Evolutionary conservation across 768 basidiomycete species (phyloP).

Genomic region (Lenzites betulinus): DNA sequence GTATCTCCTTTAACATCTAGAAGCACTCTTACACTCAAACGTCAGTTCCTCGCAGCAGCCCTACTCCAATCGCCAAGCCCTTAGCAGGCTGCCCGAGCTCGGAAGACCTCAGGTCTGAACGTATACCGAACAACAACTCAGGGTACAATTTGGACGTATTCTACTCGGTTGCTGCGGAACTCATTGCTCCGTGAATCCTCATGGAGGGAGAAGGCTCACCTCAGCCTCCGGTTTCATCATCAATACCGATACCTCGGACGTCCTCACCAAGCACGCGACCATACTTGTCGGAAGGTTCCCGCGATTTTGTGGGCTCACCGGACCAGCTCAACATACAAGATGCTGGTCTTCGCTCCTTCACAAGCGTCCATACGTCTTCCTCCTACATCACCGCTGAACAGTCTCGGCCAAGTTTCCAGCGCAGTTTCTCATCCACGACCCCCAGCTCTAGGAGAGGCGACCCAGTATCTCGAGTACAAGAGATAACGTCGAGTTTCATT

Average conservation of each 20-base stretch:
- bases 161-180: no score
- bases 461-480: constrained; percentile 15
- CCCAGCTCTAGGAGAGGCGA: constrained; percentile 1
- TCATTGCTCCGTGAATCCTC: no score
- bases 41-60: background rate
- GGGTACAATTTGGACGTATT: no score
- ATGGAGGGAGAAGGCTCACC: background rate
- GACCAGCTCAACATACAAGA: constrained; percentile 6
- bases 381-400: background rate
- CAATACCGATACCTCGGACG: background rate
- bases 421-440: constrained; percentile 17
- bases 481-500: constrained; percentile 10
- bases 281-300: background rate
- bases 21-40: background rate
- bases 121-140: no score
- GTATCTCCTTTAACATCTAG: no score
- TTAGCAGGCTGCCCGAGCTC: no score
- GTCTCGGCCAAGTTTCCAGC: constrained; percentile 13
- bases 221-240: background rate
- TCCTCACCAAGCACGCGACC: background rate
- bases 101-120: no score
- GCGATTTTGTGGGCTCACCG: constrained; percentile 20
- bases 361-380: background rate
- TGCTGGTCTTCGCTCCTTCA: constrained; percentile 8
- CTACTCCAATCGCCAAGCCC: no score